phyloP scores from a whole-genome alignment of 345 rosid species.

The Arabis hirsuta region DNA sequence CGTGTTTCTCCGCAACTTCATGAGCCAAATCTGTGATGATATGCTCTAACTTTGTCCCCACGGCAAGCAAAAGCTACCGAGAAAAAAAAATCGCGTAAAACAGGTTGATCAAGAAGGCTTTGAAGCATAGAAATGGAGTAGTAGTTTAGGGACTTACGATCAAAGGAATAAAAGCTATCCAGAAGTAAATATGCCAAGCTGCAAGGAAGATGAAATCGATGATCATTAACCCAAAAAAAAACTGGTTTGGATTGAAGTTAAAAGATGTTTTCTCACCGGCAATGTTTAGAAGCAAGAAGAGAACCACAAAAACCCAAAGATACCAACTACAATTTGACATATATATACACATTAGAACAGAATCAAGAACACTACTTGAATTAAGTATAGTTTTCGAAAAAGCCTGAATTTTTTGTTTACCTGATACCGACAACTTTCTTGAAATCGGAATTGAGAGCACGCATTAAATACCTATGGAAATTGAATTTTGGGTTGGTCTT shows the following conservation, averaged over 20 bases:
- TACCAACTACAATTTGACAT: conserved; percentile 72
- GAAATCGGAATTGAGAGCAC: conserved; percentile 93
- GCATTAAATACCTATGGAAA: conserved; percentile 82
- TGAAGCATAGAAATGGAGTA: neutral
- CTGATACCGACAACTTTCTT: conserved; percentile 94
- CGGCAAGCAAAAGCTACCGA: conserved; percentile 70
- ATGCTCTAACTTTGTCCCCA: conserved; percentile 81
- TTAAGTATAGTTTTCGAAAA: neutral
- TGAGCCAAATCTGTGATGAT: conserved; percentile 68
- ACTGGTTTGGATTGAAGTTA: neutral
- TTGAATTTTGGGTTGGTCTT: conserved; percentile 71
- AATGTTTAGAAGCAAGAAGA: conserved; percentile 78
- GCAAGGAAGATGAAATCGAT: conserved; percentile 35
- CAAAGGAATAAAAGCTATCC: conserved; percentile 74
- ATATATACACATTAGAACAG: neutral
- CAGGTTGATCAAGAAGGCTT: neutral
- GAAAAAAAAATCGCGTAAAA: neutral
- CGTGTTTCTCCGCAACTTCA: conserved; percentile 75
- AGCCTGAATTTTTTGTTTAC: conserved; percentile 35
- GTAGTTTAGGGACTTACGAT: conserved; percentile 50
- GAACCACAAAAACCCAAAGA: conserved; percentile 81
- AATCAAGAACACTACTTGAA: conserved; percentile 9
- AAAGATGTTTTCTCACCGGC: conserved; percentile 48
- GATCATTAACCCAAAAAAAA: neutral
- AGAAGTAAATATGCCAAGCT: conserved; percentile 90